These are phyloP conservation scores for Endocarpon pusillum DNA, from an alignment of 495 filamentous ascomycete genomes.

Conservation along the genomic window DNA sequence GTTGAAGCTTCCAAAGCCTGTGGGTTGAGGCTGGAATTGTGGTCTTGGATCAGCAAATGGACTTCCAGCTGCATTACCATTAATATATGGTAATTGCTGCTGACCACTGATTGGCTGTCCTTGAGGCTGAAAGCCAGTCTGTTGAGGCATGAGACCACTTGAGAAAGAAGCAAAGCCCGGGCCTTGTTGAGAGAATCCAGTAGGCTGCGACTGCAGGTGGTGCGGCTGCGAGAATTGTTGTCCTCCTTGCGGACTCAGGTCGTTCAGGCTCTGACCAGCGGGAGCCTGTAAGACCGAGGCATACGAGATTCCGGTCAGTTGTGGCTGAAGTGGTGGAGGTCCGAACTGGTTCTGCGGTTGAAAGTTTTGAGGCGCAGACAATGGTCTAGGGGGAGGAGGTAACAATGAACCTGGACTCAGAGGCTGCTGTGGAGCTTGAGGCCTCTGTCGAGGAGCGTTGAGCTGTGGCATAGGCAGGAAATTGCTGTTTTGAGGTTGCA, in stretches of 20 bases:
- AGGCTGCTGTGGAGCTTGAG: constrained; percentile 49
- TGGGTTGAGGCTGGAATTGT: constrained; percentile 46
- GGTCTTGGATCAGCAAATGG: constrained; percentile 41
- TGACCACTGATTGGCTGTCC: constrained; percentile 32
- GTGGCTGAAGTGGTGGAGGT: constrained; percentile 60
- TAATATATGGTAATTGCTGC: constrained; percentile 27
- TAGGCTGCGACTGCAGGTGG: constrained; percentile 32
- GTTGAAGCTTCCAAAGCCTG: constrained; percentile 37
- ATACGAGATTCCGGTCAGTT: constrained; percentile 57
- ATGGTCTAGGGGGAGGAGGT: constrained; percentile 69
- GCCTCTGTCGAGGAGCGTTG: constrained; percentile 47
- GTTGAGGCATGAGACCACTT: constrained; percentile 31
- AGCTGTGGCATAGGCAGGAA: constrained; percentile 17
- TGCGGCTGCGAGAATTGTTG: constrained; percentile 32
- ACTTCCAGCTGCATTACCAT: constrained; percentile 27
- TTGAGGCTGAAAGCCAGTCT: constrained; percentile 33
- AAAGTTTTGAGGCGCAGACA: constrained; percentile 77
- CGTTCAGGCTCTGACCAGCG: constrained; percentile 58
- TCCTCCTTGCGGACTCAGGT: constrained; percentile 44
- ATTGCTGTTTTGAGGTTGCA: too few relatives aligned
- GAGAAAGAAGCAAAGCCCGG: constrained; percentile 19
- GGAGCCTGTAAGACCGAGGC: constrained; percentile 39
- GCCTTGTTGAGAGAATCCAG: constrained; percentile 38
- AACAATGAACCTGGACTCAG: constrained; percentile 48
- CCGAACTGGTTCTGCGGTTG: constrained; percentile 54